Evolutionary conservation across 108 stramenopile species (phyloP).

Genomic region (Nitzschia palea): DNA sequence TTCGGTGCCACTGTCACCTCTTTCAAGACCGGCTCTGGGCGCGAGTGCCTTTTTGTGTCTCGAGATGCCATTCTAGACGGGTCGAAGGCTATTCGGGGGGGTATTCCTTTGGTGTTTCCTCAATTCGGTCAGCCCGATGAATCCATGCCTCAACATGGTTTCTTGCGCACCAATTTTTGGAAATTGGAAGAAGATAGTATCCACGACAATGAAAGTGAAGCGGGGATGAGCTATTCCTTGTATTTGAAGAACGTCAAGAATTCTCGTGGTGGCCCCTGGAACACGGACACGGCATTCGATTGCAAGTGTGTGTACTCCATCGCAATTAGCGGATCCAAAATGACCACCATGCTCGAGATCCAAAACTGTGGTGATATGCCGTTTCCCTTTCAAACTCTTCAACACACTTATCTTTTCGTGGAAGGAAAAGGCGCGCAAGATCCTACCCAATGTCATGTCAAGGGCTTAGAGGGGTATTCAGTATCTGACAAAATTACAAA

Average conservation of each 20-base stretch:
- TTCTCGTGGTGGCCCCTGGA: conserved; percentile 67
- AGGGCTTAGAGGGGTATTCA: conserved; percentile 56
- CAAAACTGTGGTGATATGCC: conserved; percentile 50
- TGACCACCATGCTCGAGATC: conserved; percentile 62
- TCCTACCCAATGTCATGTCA: conserved; percentile 53
- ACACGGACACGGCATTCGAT: conserved; percentile 34
- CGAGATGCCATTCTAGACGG: conserved; percentile 78
- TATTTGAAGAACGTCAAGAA: conserved; percentile 55
- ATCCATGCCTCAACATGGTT: conserved; percentile 83
- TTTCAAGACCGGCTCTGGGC: conserved; percentile 32
- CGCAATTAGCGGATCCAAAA: conserved; percentile 36
- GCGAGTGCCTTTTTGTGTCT: conserved; percentile 67
- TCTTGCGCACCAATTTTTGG: conserved; percentile 74
- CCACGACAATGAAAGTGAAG: conserved; percentile 30
- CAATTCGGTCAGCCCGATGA: conserved; percentile 79
- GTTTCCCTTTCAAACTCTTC: conserved; percentile 68
- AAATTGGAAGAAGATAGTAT: conserved; percentile 23
- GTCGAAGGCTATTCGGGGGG: conserved; percentile 77
- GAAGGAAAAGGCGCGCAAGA: conserved; percentile 55
- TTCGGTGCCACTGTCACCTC: conserved; percentile 74
- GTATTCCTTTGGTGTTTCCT: conserved; percentile 81
- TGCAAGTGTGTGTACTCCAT: conserved; percentile 45
- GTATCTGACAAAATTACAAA: conserved; percentile 62
- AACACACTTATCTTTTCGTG: conserved; percentile 75
- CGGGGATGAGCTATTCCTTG: conserved; percentile 55